Evolutionary conservation across 2,329 filamentous ascomycete genomes (phyloP).

Genomic region (Pyricularia grisea): DNA sequence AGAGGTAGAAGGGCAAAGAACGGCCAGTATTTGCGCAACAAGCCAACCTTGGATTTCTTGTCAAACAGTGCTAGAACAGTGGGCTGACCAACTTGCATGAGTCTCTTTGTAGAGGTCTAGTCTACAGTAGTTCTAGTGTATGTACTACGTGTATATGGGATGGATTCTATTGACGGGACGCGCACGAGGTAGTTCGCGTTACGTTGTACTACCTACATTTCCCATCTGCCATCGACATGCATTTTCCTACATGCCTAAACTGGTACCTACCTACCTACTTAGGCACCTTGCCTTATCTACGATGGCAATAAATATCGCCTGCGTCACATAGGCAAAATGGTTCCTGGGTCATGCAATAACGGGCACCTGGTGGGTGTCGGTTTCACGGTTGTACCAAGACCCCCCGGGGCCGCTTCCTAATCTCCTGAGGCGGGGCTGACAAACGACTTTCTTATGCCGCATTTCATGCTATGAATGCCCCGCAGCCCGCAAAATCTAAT

Average conservation of each 20-base stretch:
- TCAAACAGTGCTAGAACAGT: not conserved
- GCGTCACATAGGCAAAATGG: not conserved
- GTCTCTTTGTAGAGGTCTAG: not conserved
- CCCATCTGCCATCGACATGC: not conserved
- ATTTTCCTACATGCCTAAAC: not conserved
- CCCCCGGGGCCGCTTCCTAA: not conserved
- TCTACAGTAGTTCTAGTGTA: too few species aligned
- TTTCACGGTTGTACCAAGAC: not conserved
- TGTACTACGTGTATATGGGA: not conserved
- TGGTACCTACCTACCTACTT: too few species aligned
- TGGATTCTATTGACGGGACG: not conserved
- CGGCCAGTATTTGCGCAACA: not conserved
- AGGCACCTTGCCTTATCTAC: not conserved
- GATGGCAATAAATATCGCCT: not conserved
- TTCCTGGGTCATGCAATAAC: not conserved
- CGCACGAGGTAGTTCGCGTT: not conserved
- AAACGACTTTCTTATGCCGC: not conserved
- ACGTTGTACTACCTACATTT: not conserved
- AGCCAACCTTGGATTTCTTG: not conserved
- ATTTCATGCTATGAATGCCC: not conserved
- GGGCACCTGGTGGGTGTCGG: not conserved
- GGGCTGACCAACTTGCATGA: not conserved
- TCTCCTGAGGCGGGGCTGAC: not conserved
- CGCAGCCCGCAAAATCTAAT: not conserved
- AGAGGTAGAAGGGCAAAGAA: not conserved